These are phyloP conservation scores for Drosera spatulata DNA, from an alignment of 179 eudicot genomes.

Conservation along the genomic window DNA sequence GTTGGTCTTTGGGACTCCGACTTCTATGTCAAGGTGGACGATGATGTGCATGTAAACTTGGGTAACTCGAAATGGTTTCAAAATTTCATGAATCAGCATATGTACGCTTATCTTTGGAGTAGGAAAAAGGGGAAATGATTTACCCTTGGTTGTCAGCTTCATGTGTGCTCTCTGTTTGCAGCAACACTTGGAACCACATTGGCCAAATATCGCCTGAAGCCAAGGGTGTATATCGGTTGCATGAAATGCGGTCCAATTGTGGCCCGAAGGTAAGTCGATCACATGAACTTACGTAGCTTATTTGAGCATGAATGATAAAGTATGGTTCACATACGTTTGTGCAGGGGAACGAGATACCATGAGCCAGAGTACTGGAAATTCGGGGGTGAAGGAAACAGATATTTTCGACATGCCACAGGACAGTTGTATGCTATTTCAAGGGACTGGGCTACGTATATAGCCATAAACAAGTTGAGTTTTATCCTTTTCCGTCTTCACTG, in stretches of 20 bases:
- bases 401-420: constrained; percentile 88
- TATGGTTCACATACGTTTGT: constrained; percentile 1
- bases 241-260: constrained; percentile 90
- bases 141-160: neutral
- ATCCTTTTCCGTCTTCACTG: neutral
- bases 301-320: neutral
- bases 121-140: neutral
- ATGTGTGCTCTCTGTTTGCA: constrained; percentile 22
- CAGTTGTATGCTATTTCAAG: constrained; percentile 77
- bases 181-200: constrained; percentile 75
- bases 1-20: constrained; percentile 81
- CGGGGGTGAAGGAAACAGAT: constrained; percentile 85
- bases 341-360: constrained; percentile 74
- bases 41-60: constrained; percentile 84
- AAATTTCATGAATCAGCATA: neutral
- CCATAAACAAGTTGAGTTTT: constrained; percentile 54
- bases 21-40: constrained; percentile 82
- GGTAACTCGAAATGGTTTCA: constrained; percentile 20
- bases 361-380: constrained; percentile 92
- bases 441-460: constrained; percentile 67
- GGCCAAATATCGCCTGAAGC: constrained; percentile 50
- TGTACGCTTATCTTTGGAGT: no score
- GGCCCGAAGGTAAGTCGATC: constrained; percentile 47
- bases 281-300: neutral
- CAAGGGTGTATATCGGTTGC: constrained; percentile 68